Conservation (phyloP, 257 asterid species). For the Sherardia arvensis region DNA sequence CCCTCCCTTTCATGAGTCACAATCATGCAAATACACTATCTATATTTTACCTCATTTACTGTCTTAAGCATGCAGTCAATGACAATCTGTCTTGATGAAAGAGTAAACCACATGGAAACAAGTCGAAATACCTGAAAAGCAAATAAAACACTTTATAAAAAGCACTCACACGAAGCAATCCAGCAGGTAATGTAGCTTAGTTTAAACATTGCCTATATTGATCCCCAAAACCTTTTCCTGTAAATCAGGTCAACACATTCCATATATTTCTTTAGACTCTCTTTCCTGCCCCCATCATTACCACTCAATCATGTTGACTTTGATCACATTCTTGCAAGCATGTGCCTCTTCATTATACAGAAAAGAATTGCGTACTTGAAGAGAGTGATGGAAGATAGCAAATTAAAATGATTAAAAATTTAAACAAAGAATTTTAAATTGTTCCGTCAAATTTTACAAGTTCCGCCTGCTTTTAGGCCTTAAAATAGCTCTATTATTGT, state of each 20-base stretch:
- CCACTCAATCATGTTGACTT: no score
- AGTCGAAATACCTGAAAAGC: constrained; percentile 83
- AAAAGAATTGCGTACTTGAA: no score
- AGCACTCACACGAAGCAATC: neutral
- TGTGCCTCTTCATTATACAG: no score
- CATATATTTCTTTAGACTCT: neutral
- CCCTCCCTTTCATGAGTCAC: neutral
- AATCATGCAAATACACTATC: neutral
- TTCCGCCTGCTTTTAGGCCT: neutral
- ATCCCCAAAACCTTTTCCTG: no score
- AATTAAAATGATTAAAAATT: no score
- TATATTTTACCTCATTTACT: constrained; percentile 53
- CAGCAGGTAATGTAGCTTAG: neutral
- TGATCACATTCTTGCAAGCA: no score
- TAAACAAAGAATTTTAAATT: no score
- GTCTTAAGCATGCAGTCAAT: constrained; percentile 73
- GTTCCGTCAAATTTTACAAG: neutral
- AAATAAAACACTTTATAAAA: constrained; percentile 5
- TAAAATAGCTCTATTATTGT: neutral
- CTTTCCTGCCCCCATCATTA: no score
- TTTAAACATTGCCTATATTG: no score
- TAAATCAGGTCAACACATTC: neutral
- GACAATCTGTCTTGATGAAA: constrained; percentile 53
- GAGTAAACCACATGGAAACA: constrained; percentile 93
- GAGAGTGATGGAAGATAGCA: no score